Percentiles rank a stretch among this genome's conserved stretches.
These are phyloP conservation scores for Fonsecaea nubica DNA, from an alignment of 2,329 filamentous ascomycete species.

Conservation along the genomic window DNA sequence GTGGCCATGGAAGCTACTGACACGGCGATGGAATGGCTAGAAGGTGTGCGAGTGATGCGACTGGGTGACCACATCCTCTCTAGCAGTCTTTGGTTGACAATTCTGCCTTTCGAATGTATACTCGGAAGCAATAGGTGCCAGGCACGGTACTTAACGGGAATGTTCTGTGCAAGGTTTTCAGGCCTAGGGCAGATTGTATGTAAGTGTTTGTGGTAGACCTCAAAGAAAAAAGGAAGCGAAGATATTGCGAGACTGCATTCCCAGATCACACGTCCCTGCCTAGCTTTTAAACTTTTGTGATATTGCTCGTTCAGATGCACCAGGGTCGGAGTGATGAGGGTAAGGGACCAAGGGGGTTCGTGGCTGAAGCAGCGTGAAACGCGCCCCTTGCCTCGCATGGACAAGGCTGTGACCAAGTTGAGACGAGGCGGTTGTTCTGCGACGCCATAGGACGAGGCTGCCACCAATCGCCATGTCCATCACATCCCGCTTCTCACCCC, in stretches of 20 bases:
- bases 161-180: neutral
- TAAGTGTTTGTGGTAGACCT: no score
- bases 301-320: neutral
- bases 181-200: neutral
- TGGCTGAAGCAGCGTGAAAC: conserved; percentile 1
- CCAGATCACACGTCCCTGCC: neutral
- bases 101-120: neutral
- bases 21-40: conserved; percentile 11
- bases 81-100: neutral
- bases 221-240: neutral
- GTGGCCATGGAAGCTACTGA: conserved; percentile 12
- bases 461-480: neutral
- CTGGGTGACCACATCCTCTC: conserved; percentile 18
- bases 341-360: neutral
- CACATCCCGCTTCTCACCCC: neutral
- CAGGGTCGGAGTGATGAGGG: neutral
- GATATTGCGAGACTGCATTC: neutral
- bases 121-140: neutral
- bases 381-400: neutral
- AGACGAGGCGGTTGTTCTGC: neutral
- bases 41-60: conserved; percentile 14
- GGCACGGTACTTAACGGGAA: neutral
- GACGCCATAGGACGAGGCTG: neutral
- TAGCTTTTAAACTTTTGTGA: neutral
- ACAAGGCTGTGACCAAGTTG: conserved; percentile 5